These are phyloP conservation scores for Aspergillus leporis DNA, from an alignment of 495 filamentous ascomycete species.

Conservation along the genomic window DNA sequence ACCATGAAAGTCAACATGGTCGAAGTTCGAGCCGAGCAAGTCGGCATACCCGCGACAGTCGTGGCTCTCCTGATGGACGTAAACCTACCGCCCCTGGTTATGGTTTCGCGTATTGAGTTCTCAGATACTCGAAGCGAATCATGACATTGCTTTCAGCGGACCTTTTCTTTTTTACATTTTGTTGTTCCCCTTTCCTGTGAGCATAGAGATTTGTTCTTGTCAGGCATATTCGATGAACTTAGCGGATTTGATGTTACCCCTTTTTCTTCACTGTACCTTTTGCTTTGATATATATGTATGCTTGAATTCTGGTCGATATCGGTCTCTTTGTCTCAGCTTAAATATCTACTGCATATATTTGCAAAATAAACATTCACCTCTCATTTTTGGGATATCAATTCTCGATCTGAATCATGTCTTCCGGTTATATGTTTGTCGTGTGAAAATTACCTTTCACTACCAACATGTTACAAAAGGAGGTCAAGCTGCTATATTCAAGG, in stretches of 20 bases:
- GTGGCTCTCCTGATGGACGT: slow-evolving; percentile 34
- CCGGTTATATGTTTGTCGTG: too few species aligned
- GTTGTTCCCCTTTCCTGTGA: slow-evolving; percentile 14
- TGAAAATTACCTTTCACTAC: too few species aligned
- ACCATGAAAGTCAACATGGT: slow-evolving; percentile 32
- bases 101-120: slow-evolving; percentile 40
- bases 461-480: too few species aligned
- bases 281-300: neutral
- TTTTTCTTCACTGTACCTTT: slow-evolving; percentile 12
- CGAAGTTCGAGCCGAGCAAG: slow-evolving; percentile 42
- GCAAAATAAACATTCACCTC: neutral
- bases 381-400: neutral
- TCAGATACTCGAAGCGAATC: neutral
- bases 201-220: slow-evolving; percentile 14
- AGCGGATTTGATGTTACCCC: slow-evolving; percentile 21
- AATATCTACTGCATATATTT: neutral
- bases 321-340: neutral
- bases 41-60: slow-evolving; percentile 27
- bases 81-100: slow-evolving; percentile 43
- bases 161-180: slow-evolving; percentile 13
- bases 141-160: slow-evolving; percentile 3
- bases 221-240: slow-evolving; percentile 22
- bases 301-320: neutral
- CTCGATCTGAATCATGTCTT: too few species aligned
- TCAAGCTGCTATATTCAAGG: too few species aligned